Base-by-base conservation (phyloP, 208 protist species). In the Trypanosoma brucei region DNA sequence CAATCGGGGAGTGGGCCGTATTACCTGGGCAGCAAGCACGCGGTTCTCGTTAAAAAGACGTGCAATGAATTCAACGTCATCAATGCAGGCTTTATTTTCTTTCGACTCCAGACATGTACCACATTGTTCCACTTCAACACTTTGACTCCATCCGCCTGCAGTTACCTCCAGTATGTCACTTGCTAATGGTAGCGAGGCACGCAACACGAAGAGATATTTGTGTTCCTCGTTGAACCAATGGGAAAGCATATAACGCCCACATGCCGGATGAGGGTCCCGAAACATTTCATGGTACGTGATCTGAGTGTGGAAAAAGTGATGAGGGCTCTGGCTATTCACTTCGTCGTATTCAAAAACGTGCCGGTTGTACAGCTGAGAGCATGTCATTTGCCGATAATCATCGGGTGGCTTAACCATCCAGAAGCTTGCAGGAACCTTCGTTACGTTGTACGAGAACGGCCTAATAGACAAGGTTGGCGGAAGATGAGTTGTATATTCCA, bases 31-130 rank as follows among this genome's bases (percentile, higher is more conserved):
- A 63, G 56, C 37, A 9, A 70, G 14, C 14, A 63, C 65, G 44
- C 49, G 51, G 22, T 70, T 58, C 33, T 63, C 55, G 59, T 44
- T 70, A 4, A 63, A n/a, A n/a, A 70, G 54, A 65, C 65, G 56
- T 30, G 54, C 65, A 13, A 62, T 40, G 52, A 70, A 65, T 14
- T 62, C 44, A 30, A 70, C 35, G 63, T 63, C 65, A 2, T 55
- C 5, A 38, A 13, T 48, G 54, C 65, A 70, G n/a, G 50, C 22
- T 35, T 52, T 46, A 2, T 52, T 14, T 22, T 33, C 40, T 6
- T 56, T 54, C 1, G 38, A 30, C 8, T 70, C 31, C 14, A 59
- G 22, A 36, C 65, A 70, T 5, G 56, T 9, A 42, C 65, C 65
- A 63, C 65, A 70, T 46, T 63, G 42, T 37, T 62, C 48, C 44